Conservation (phyloP, 2,329 filamentous ascomycete genomes). For the Emmonsia crescens region DNA sequence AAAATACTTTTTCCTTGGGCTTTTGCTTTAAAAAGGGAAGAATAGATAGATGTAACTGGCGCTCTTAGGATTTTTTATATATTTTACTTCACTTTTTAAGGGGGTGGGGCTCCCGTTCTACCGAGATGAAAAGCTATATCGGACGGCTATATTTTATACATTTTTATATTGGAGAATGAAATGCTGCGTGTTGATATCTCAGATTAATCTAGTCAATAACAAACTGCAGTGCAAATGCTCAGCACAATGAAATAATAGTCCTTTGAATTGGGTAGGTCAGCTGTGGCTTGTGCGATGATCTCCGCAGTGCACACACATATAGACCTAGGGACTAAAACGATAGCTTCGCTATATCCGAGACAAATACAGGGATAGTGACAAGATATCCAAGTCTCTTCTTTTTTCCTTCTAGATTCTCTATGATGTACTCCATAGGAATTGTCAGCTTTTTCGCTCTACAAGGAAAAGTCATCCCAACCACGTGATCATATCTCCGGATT, state of each 20-base stretch:
- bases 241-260: too few species aligned
- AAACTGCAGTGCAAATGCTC: too few species aligned
- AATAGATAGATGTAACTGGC: background rate
- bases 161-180: background rate
- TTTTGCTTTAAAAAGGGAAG: background rate
- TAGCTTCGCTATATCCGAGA: too few species aligned
- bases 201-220: background rate
- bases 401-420: background rate
- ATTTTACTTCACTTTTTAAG: background rate
- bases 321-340: too few species aligned
- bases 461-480: background rate
- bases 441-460: too few species aligned
- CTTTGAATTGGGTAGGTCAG: too few species aligned
- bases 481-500: background rate
- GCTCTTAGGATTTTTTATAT: too few species aligned
- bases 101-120: background rate
- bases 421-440: too few species aligned
- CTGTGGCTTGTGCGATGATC: too few species aligned
- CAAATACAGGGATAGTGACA: background rate
- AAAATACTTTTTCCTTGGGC: background rate
- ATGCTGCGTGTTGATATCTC: background rate
- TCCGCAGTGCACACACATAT: too few species aligned
- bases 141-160: background rate
- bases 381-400: background rate
- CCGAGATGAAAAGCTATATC: background rate